Evolutionary conservation across 345 rosid species (phyloP).

Genomic region (Populus alba): DNA sequence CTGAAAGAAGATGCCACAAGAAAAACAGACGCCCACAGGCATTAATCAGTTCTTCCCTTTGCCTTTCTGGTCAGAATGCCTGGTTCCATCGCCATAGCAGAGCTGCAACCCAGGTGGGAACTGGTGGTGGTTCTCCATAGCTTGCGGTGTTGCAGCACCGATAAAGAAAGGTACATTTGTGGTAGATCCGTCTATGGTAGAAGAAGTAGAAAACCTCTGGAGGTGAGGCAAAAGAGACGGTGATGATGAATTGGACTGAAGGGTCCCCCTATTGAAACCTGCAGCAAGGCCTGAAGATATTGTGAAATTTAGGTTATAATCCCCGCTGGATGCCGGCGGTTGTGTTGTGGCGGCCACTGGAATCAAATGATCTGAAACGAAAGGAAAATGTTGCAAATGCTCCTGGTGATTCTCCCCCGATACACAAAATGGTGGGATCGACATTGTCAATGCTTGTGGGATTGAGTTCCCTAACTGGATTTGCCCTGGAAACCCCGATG

Average conservation of each 20-base stretch:
- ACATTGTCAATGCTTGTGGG: slow-evolving; percentile 30
- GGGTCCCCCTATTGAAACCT: slow-evolving; percentile 99
- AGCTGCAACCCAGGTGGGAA: slow-evolving; percentile 71
- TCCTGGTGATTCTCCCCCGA: slow-evolving; percentile 43
- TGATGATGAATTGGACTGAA: slow-evolving; percentile 96
- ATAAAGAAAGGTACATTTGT: slow-evolving; percentile 65
- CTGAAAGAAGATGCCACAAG: slow-evolving; percentile 38
- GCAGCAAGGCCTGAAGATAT: slow-evolving; percentile 74
- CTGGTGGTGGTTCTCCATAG: slow-evolving; percentile 67
- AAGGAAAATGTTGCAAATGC: slow-evolving; percentile 62
- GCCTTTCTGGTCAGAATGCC: slow-evolving; percentile 74
- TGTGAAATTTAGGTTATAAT: slow-evolving; percentile 76
- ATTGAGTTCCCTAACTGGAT: slow-evolving; percentile 43
- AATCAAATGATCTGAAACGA: slow-evolving; percentile 72
- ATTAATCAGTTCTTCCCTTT: slow-evolving; percentile 68
- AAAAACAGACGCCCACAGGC: slow-evolving; percentile 12
- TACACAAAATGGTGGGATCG: slow-evolving; percentile 35
- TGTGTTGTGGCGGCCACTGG: slow-evolving; percentile 48
- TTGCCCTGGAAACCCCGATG: slow-evolving; percentile 47
- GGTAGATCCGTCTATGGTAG: slow-evolving; percentile 50
- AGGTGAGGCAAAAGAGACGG: slow-evolving; percentile 64
- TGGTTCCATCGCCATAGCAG: slow-evolving; percentile 67
- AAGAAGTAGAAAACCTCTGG: slow-evolving; percentile 63
- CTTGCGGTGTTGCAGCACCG: slow-evolving; percentile 49
- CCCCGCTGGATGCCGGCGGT: slow-evolving; percentile 38